Evolutionary conservation across 495 filamentous ascomycete genomes (phyloP).

Genomic region (Cenococcum geophilum): DNA sequence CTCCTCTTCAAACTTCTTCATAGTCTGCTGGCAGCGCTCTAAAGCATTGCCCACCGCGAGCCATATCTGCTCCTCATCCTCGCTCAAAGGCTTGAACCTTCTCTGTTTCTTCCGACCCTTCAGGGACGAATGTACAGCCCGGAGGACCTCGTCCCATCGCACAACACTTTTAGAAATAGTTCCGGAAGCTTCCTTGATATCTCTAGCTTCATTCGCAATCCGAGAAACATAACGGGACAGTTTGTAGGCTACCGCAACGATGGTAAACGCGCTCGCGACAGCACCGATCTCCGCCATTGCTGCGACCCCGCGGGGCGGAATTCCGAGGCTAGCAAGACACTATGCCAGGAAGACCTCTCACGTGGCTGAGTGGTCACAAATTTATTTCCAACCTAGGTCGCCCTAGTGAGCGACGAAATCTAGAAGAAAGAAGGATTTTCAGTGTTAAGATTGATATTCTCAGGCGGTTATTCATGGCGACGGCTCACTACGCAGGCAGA

Average conservation of each 20-base stretch:
- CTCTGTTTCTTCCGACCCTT: slow-evolving; percentile 2
- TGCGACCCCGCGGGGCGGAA: neutral
- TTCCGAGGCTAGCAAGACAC: neutral
- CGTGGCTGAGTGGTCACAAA: neutral
- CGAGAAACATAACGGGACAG: neutral
- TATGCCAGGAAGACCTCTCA: neutral
- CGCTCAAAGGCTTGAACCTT: neutral
- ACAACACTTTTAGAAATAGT: neutral
- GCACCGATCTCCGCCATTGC: neutral
- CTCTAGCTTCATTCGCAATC: neutral
- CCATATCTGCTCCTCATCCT: slow-evolving; percentile 5
- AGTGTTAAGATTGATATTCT: neutral
- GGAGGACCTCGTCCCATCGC: neutral
- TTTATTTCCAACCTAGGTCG: no score
- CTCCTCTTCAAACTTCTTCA: slow-evolving; percentile 4
- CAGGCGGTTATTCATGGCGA: neutral
- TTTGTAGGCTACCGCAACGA: neutral
- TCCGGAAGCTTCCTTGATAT: neutral
- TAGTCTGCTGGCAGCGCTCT: slow-evolving; percentile 1
- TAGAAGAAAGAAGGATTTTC: neutral
- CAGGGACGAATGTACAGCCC: neutral
- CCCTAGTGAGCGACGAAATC: neutral
- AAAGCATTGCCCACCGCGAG: neutral
- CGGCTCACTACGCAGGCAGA: neutral
- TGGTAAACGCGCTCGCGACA: neutral